phyloP scores from a whole-genome alignment of 2,329 filamentous ascomycete species.

The Corinectria fuckeliana region DNA sequence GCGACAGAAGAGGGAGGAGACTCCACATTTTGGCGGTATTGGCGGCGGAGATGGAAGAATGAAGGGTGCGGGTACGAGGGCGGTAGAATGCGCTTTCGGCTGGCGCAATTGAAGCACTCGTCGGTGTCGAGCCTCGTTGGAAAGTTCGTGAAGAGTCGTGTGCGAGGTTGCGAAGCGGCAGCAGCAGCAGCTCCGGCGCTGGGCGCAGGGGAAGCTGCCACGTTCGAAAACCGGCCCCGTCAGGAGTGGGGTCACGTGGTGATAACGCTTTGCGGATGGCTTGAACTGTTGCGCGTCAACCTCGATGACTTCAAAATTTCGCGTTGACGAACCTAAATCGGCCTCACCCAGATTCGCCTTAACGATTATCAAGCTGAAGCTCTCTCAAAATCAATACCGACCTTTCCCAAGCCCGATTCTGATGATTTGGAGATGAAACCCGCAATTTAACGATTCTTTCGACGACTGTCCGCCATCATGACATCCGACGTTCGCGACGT shows the following conservation, averaged over 20 bases:
- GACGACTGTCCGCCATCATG: slow-evolving; percentile 55
- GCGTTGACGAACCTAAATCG: slow-evolving; percentile 6
- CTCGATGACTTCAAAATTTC: slow-evolving; percentile 19
- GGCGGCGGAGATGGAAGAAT: not conserved
- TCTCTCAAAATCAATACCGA: not conserved
- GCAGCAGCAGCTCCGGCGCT: slow-evolving; percentile 23
- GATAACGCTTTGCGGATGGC: slow-evolving; percentile 23
- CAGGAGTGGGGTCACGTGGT: slow-evolving; percentile 47
- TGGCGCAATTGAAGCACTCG: slow-evolving; percentile 26
- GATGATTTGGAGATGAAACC: slow-evolving; percentile 35
- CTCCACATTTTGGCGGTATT: slow-evolving; percentile 57
- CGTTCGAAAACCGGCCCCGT: slow-evolving; percentile 53
- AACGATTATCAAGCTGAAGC: slow-evolving; percentile 3
- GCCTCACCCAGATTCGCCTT: slow-evolving; percentile 8
- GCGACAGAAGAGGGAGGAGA: slow-evolving; percentile 69
- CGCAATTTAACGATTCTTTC: slow-evolving; percentile 15
- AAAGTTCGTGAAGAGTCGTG: slow-evolving; percentile 11
- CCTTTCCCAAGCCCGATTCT: not conserved
- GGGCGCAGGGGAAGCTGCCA: slow-evolving; percentile 55
- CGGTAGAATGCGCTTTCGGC: slow-evolving; percentile 4
- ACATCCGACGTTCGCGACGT: slow-evolving; percentile 87
- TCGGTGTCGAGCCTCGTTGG: slow-evolving; percentile 9
- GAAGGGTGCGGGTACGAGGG: not conserved
- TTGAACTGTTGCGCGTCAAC: slow-evolving; percentile 16
- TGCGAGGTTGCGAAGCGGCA: slow-evolving; percentile 18